Base-by-base conservation (phyloP, 2,329 filamentous ascomycete species). In the Colletotrichum sp. region DNA sequence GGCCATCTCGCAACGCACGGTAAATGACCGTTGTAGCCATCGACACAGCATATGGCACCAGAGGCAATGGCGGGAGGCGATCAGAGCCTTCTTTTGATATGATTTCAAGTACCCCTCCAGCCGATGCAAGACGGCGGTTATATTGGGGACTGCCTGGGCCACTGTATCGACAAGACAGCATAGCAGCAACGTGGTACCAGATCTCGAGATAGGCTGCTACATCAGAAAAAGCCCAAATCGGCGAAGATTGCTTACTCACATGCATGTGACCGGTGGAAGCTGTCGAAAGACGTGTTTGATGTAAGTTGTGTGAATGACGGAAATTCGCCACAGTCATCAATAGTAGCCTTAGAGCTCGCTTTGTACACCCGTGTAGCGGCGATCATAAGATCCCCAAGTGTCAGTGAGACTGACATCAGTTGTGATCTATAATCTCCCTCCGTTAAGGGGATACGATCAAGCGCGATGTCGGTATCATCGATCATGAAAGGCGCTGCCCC, bases 1-100 rank as follows among this genome's bases (percentile, higher is more conserved):
- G 65, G 4, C 69, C 73, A 30, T 79, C 78, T 15, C 78, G 59
- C 3, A 79, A 59, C 3, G 78, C 78, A 11, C 78, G 72, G 29
- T 79, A 79, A 13, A 79, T 77, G 8, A 79, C 76, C 6, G 78
- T 79, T 13, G 78, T 79, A 16, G 78, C 76, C 71, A 79, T 77
- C 2, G 78, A 77, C 61, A 79, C 75, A 8, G 78, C 78, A 55
- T 79, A 79, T 6, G 78, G 77, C 0, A 79, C 64, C 3, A 79
- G 69, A 2, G 78, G 78, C 3, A 79, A 73, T 2, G 78, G 78
- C 5, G 78, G 78, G 2, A 79, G 55, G 12, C 29, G 44, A 6
- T 76, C 67, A 15, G 76, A 49, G 1, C 72, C 69, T 11, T 72
- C 72, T 12, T 71, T 57, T 16, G 64, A 39, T 12, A 79, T 44